Percentiles rank a stretch among this genome's conserved stretches.
phyloP scores from a whole-genome alignment of 148 eudicot genomes.

The Persicaria tinctoria region DNA sequence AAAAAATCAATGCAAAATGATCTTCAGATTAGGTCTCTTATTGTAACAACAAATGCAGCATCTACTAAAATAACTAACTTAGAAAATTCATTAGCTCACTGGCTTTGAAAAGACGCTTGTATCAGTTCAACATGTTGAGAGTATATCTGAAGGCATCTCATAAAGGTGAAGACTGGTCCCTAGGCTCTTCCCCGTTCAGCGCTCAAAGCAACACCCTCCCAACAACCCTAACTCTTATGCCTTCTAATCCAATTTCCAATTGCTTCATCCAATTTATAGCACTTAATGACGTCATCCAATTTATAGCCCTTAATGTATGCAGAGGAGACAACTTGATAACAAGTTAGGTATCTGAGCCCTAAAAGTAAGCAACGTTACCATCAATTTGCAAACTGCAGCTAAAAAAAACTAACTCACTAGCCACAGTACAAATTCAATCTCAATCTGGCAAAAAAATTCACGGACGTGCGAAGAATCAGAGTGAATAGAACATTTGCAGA shows the following conservation, averaged over 20 bases:
- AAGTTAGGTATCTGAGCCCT: neutral
- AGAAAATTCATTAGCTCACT: neutral
- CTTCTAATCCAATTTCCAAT: too few species aligned
- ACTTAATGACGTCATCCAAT: too few species aligned
- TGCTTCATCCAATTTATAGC: too few species aligned
- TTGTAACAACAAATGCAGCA: neutral
- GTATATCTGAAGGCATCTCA: neutral
- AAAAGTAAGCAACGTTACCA: neutral
- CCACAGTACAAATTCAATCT: neutral
- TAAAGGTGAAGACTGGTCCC: neutral
- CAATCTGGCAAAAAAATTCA: neutral
- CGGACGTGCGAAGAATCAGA: neutral
- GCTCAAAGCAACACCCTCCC: too few species aligned
- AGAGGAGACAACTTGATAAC: neutral
- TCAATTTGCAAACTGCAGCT: neutral
- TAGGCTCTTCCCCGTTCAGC: neutral
- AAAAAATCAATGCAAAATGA: neutral
- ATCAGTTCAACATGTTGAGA: neutral
- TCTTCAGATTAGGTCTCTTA: neutral
- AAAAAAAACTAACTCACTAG: neutral
- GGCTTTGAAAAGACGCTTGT: neutral
- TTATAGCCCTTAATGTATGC: too few species aligned
- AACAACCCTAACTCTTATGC: too few species aligned
- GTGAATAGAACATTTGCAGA: neutral
- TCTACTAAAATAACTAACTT: neutral